Conservation (phyloP, 1,284 basidiomycete genomes). For the Cryptococcus amylolentus region DNA sequence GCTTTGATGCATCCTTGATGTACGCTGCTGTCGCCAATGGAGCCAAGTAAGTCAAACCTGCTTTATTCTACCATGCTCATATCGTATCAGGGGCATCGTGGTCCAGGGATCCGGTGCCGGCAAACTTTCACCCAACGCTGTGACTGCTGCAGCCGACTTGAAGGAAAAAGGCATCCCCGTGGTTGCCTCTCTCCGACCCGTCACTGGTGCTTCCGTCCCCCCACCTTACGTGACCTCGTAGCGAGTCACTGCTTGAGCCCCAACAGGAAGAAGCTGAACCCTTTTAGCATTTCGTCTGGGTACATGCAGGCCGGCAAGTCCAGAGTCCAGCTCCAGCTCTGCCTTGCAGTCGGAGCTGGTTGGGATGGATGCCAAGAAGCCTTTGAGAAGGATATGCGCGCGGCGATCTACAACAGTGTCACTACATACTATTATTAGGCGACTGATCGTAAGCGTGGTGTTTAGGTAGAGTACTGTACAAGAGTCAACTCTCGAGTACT, state of each 20-base stretch:
- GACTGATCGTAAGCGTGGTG: no score
- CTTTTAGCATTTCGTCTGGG: conserved; percentile 12
- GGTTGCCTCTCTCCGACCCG: conserved; percentile 12
- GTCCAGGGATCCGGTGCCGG: conserved; percentile 16
- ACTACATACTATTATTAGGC: conserved; percentile 4
- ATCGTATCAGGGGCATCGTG: conserved; percentile 10
- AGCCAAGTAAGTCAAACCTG: conserved; percentile 9
- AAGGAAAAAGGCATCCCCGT: conserved; percentile 11
- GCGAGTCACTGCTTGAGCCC: conserved; percentile 1
- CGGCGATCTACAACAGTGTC: conserved; percentile 8
- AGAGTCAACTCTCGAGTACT: no score
- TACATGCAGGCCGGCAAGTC: conserved; percentile 16
- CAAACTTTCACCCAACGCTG: conserved; percentile 5
- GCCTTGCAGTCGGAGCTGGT: conserved; percentile 13
- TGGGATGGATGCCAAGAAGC: conserved; percentile 12
- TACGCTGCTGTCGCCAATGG: conserved; percentile 14
- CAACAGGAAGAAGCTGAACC: background rate
- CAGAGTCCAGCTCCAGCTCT: conserved; percentile 15
- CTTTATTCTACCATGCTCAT: background rate
- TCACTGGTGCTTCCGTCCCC: conserved; percentile 10
- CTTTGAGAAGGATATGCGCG: conserved; percentile 15
- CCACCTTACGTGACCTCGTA: conserved; percentile 6
- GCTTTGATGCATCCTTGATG: conserved; percentile 15
- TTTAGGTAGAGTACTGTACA: no score
- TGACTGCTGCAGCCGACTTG: conserved; percentile 3